Evolutionary conservation across 1,139 yeast genomes (phyloP).

Genomic region (Starmera stellimalicola): DNA sequence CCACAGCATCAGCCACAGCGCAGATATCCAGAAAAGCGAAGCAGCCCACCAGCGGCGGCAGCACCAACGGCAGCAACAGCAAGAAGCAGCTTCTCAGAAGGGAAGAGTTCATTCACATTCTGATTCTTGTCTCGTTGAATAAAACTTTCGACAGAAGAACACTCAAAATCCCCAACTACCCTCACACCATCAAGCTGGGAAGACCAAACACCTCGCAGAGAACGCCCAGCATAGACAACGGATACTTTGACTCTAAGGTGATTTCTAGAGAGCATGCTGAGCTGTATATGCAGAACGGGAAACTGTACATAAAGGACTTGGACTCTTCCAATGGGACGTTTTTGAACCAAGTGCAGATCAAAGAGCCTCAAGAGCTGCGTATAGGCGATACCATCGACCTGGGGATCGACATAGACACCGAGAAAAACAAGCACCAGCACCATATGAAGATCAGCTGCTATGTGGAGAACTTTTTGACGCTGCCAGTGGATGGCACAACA

Average conservation of each 20-base stretch:
- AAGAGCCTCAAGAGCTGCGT: conserved; percentile 51
- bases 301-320: conserved; percentile 71
- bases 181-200: conserved; percentile 81
- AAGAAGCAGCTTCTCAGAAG: conserved; percentile 10
- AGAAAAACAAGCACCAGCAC: conserved; percentile 34
- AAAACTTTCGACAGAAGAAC: conserved; percentile 77
- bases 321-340: conserved; percentile 94
- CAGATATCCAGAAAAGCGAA: too few species aligned
- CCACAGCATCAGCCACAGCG: too few species aligned
- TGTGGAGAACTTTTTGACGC: conserved; percentile 61
- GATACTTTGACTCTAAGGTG: conserved; percentile 90
- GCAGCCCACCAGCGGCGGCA: neutral
- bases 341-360: conserved; percentile 65
- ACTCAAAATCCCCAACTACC: conserved; percentile 68
- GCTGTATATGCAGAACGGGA: conserved; percentile 56
- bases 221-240: conserved; percentile 72
- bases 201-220: conserved; percentile 72
- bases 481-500: conserved; percentile 28
- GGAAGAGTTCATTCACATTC: conserved; percentile 30
- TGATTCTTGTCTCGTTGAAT: conserved; percentile 67
- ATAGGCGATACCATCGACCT: conserved; percentile 76
- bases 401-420: conserved; percentile 87
- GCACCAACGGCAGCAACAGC: neutral
- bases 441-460: conserved; percentile 80
- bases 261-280: conserved; percentile 92